Percentiles rank a stretch among this genome's conserved stretches.
phyloP scores from a whole-genome alignment of 768 basidiomycete genomes.

The Boletellus ananas region DNA sequence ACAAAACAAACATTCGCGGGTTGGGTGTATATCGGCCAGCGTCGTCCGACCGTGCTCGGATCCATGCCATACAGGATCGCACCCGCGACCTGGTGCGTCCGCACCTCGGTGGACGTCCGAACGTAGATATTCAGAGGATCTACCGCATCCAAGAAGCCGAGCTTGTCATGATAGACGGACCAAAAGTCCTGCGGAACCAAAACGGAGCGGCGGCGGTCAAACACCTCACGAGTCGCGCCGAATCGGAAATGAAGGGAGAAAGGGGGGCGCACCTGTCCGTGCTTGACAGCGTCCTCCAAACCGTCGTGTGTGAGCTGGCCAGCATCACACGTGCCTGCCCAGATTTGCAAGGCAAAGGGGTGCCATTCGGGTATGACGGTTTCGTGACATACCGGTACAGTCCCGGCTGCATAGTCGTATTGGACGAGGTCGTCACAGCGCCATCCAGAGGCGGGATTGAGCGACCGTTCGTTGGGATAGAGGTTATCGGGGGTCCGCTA shows the following conservation, averaged over 20 bases:
- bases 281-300: slow-evolving; percentile 38
- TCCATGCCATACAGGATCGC: slow-evolving; percentile 47
- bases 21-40: slow-evolving; percentile 40
- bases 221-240: too few species aligned
- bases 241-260: not conserved
- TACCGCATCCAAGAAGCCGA: slow-evolving; percentile 37
- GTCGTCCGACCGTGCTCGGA: slow-evolving; percentile 24
- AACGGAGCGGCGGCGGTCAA: not conserved
- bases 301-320: slow-evolving; percentile 47
- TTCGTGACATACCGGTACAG: slow-evolving; percentile 38
- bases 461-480: slow-evolving; percentile 39
- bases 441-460: slow-evolving; percentile 40
- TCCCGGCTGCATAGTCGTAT: slow-evolving; percentile 37
- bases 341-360: slow-evolving; percentile 42
- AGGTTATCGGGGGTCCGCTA: slow-evolving; percentile 50
- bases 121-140: slow-evolving; percentile 38
- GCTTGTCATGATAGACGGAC: slow-evolving; percentile 37
- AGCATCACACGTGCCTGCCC: slow-evolving; percentile 46
- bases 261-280: slow-evolving; percentile 33
- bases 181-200: slow-evolving; percentile 40
- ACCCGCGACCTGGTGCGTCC: slow-evolving; percentile 46
- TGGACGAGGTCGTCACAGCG: slow-evolving; percentile 38
- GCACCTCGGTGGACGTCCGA: slow-evolving; percentile 42
- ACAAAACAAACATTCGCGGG: slow-evolving; percentile 35
- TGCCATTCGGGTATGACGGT: slow-evolving; percentile 38